Evolutionary conservation across 306 rosid genomes (phyloP).

Genomic region (Acacia confusa): DNA sequence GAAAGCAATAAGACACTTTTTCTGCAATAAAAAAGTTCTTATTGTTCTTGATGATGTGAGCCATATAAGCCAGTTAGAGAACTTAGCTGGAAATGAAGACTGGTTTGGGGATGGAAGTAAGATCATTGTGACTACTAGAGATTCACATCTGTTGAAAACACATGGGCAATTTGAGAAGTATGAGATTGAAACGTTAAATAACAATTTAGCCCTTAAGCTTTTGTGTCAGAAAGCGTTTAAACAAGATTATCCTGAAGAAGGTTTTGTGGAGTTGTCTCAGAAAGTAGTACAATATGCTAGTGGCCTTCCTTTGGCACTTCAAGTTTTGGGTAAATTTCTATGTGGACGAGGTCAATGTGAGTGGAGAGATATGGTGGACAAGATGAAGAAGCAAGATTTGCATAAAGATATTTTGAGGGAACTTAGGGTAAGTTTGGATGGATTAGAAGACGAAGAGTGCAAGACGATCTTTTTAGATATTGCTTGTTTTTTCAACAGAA

Average conservation of each 20-base stretch:
- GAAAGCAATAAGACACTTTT: not conserved
- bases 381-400: not conserved
- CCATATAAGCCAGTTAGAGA: not conserved
- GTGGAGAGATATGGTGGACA: not conserved
- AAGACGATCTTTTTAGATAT: conserved; percentile 10
- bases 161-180: not conserved
- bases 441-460: not conserved
- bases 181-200: not conserved
- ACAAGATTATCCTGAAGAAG: not conserved
- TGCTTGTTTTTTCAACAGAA: conserved; percentile 1
- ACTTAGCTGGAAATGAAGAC: not conserved
- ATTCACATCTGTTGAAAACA: not conserved
- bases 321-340: not conserved
- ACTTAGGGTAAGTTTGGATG: conserved; percentile 15
- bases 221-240: not conserved
- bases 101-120: not conserved
- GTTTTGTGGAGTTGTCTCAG: not conserved
- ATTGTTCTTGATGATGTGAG: conserved; percentile 1
- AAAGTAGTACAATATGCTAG: not conserved
- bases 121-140: not conserved
- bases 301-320: conserved; percentile 3
- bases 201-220: not conserved
- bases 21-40: not conserved
- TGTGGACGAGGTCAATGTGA: not conserved
- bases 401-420: not conserved